Conservation (phyloP, 73 alveolate genomes). For the Stentor coeruleus region DNA sequence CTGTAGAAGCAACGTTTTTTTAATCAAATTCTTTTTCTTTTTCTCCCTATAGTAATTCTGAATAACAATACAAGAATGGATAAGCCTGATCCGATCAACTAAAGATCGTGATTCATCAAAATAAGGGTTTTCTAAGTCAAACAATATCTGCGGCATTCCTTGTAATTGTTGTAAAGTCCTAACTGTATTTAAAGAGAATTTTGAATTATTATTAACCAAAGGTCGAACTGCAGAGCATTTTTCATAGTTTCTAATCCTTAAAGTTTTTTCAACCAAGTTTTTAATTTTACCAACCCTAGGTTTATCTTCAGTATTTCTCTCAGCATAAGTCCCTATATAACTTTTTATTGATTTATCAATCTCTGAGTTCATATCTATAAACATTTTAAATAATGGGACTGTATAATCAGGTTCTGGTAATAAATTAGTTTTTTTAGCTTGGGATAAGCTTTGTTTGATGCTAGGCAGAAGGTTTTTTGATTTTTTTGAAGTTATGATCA, state of each 20-base stretch:
- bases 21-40: not conserved
- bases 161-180: not conserved
- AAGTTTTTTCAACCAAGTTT: not conserved
- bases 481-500: not conserved
- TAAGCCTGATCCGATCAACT: not conserved
- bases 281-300: not conserved
- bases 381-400: not conserved
- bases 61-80: not conserved
- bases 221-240: not conserved
- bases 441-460: not conserved
- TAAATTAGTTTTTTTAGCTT: not conserved
- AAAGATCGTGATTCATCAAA: constrained; percentile 8
- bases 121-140: not conserved
- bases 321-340: not conserved
- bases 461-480: not conserved
- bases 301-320: not conserved
- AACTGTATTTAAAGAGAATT: not conserved
- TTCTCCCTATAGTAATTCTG: not conserved
- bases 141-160: constrained; percentile 1
- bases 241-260: constrained; percentile 1
- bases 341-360: not conserved
- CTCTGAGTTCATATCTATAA: not conserved
- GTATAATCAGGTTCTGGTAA: constrained; percentile 1
- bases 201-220: not conserved
- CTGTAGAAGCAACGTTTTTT: not conserved